Evolutionary conservation across 441 rosid species (phyloP).

Genomic region (Capsella rubella): DNA sequence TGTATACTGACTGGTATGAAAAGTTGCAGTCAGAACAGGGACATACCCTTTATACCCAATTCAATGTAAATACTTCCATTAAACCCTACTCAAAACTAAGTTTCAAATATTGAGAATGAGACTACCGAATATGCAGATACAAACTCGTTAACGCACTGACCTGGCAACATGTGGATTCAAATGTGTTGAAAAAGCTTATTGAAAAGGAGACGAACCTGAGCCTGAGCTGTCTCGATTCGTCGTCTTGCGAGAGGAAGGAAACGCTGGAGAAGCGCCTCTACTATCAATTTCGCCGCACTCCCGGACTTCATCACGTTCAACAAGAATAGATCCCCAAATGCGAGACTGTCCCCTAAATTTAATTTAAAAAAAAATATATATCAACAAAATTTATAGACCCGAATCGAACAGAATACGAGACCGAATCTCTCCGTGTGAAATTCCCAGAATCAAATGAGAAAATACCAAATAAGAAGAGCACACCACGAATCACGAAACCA

Average conservation of each 20-base stretch:
- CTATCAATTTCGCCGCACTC: constrained; percentile 94
- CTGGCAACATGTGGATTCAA: constrained; percentile 4
- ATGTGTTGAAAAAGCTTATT: not conserved
- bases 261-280: constrained; percentile 95
- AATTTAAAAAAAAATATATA: not conserved
- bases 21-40: constrained; percentile 5
- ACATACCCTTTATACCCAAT: constrained; percentile 28
- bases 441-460: constrained; percentile 19
- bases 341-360: constrained; percentile 10
- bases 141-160: constrained; percentile 5
- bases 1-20: constrained; percentile 8
- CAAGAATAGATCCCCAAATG: constrained; percentile 35
- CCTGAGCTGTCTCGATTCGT: constrained; percentile 99
- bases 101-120: constrained; percentile 7
- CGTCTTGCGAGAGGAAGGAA: constrained; percentile 99
- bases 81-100: constrained; percentile 29
- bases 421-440: constrained; percentile 26
- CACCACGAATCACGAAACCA: constrained; percentile 43
- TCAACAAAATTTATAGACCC: constrained; percentile 24
- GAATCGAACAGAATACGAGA: constrained; percentile 23
- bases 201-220: constrained; percentile 68
- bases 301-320: constrained; percentile 77
- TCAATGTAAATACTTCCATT: constrained; percentile 16
- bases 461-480: constrained; percentile 11
- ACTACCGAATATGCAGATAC: constrained; percentile 20